Conservation (phyloP, 441 rosid species). For the Euphorbia corollata region DNA sequence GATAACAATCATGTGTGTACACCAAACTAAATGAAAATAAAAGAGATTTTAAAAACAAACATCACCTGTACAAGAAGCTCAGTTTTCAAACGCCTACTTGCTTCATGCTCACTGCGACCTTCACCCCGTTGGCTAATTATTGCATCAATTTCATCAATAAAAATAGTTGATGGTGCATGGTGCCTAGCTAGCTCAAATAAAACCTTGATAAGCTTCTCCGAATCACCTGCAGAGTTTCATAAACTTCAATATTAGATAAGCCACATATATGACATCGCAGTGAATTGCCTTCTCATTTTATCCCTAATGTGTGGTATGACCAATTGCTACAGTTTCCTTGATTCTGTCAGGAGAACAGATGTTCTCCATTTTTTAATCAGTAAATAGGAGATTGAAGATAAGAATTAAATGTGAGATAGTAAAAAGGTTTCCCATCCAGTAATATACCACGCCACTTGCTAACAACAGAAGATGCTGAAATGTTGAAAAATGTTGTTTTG, state of each 20-base stretch:
- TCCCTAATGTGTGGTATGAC: neutral
- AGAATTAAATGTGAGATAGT: neutral
- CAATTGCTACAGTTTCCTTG: neutral
- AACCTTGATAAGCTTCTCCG: constrained; percentile 85
- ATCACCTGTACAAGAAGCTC: constrained; percentile 90
- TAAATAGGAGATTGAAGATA: neutral
- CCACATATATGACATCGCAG: neutral
- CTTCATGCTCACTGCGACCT: constrained; percentile 93
- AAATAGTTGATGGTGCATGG: constrained; percentile 91
- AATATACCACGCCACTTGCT: constrained; percentile 96
- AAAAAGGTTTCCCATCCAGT: constrained; percentile 2
- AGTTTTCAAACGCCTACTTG: constrained; percentile 94
- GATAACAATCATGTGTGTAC: neutral
- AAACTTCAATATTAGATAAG: constrained; percentile 5
- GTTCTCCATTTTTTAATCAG: too few relatives aligned
- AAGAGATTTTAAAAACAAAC: constrained; percentile 16
- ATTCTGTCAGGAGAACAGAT: neutral
- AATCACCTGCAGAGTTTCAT: constrained; percentile 61
- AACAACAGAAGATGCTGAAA: constrained; percentile 95
- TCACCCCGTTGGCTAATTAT: constrained; percentile 93
- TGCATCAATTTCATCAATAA: constrained; percentile 94
- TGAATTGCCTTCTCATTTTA: neutral
- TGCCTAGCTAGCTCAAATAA: constrained; percentile 92
- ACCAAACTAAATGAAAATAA: neutral
- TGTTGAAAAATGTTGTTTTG: constrained; percentile 95